Evolutionary conservation across 768 basidiomycete species (phyloP), one percentile per base, ranked within the genome.

Genomic region (Macrolepiota fuliginosa): DNA sequence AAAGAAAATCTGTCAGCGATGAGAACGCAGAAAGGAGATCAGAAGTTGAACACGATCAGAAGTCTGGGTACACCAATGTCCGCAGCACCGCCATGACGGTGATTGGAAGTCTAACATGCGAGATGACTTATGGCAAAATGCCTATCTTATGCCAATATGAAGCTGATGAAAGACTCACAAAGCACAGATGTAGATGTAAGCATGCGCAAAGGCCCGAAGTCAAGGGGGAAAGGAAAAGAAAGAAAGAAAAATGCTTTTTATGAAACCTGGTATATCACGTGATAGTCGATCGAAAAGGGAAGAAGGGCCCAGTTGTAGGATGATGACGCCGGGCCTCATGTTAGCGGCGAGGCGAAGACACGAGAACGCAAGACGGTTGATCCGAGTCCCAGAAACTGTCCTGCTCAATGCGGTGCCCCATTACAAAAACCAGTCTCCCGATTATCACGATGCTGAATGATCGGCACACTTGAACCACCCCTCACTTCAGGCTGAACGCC

Each of bases 91-190:
- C 49, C 65, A 32, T 66, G 61, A 66, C 64, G 73, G 72, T 68
- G 73, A 70, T 81, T 69, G 77, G 79, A 74, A 81, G 79, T 80
- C 79, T 81, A 82, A 81, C 79, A 81, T 81, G 80, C 79, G 72
- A 68, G 50, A 77, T 74, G 76, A 77, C 73, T 72, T 62, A 60
- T 59, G 77, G 71, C 72, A 64, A 60, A 68, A 72, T 63, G 73
- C 76, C 73, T 79, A 81, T 80, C 77, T 72, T 72, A 37, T 39
- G 22, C 45, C 27, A 15, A 39, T 61, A 60, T 27, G 57, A 51
- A 62, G 40, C 36, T 54, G 24, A 55, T 42, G 58, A 61, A 54
- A 60, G 29, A 73, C 70, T 61, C 52, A 24, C 42, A 32, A 58
- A 53, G 17, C 32, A 24, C 25, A 19, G 24, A 50, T 25, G 49